phyloP scores from a whole-genome alignment of 2,329 filamentous ascomycete genomes.

The Fusarium vanettenii region DNA sequence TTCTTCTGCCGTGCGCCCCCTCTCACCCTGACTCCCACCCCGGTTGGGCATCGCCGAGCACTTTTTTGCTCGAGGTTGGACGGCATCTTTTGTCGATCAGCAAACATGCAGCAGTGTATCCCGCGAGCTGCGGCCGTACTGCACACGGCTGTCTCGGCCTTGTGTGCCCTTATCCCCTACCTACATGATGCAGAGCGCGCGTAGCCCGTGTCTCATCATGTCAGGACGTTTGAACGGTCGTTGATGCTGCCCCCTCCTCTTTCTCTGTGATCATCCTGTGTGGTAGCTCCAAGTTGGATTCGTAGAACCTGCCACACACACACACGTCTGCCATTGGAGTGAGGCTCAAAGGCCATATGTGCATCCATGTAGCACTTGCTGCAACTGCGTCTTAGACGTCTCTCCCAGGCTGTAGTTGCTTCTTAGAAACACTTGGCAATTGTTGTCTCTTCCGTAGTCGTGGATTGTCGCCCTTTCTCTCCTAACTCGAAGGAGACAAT shows the following conservation, averaged over 20 bases:
- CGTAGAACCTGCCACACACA: slow-evolving; percentile 16
- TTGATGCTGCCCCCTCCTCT: neutral
- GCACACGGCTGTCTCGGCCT: slow-evolving; percentile 8
- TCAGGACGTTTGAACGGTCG: slow-evolving; percentile 1
- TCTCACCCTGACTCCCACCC: neutral
- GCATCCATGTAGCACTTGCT: neutral
- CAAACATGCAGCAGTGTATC: slow-evolving; percentile 33
- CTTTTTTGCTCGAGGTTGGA: slow-evolving; percentile 6
- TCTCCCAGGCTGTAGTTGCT: slow-evolving; percentile 4
- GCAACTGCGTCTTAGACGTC: neutral
- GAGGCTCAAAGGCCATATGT: slow-evolving; percentile 2
- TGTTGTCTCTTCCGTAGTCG: slow-evolving; percentile 1
- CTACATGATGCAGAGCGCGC: neutral
- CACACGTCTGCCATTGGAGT: slow-evolving; percentile 16
- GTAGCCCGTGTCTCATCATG: slow-evolving; percentile 24
- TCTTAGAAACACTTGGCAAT: slow-evolving; percentile 21
- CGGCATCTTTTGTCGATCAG: slow-evolving; percentile 24
- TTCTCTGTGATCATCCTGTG: neutral
- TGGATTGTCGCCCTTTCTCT: neutral
- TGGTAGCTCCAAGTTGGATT: slow-evolving; percentile 2
- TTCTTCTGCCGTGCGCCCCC: neutral
- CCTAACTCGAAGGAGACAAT: neutral
- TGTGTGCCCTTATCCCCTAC: slow-evolving; percentile 1
- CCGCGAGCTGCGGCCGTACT: slow-evolving; percentile 11
- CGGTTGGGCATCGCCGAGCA: neutral